Evolutionary conservation across 768 basidiomycete species (phyloP), one percentile per base, ranked within the genome.

Genomic region (Kwoniella europaea): DNA sequence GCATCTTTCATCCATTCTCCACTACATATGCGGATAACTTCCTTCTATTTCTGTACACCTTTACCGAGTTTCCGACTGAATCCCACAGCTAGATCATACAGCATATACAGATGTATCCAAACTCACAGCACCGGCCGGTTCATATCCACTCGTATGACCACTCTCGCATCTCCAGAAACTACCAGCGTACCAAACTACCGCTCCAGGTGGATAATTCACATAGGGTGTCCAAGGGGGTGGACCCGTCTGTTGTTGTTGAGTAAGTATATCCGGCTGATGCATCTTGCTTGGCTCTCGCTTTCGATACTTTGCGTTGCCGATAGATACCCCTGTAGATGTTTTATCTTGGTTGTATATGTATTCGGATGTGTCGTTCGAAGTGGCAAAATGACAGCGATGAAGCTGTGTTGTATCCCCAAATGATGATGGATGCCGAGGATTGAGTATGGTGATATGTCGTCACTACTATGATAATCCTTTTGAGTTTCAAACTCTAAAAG

Each of bases 111-210:
- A 50, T 61, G 22, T 43, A 46, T 24, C 12, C 41, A 42, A 18
- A 73, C 75, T 69, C 58, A 79, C 78, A 18, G 68, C 71, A 42
- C 67, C 69, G 65, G 43, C 62, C 7, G 55, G 58, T 12, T 63
- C 69, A 9, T 55, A 20, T 15, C 71, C 71, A 63, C 76, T 75
- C 4, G 57, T 66, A 65, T 79, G 76, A 5, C 57, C 50, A 44
- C 15, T 62, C 44, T 79, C 78, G 44, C 78, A 77, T 29, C 76
- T 61, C 78, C 78, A 79, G 12, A 69, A 61, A 46, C 65, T 77
- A 5, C 78, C 78, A 22, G 41, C 71, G 54, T 72, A 74, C 72
- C 73, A 76, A 10, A 72, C 68, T 12, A 74, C 60, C 42, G 62
- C 54, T 43, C 78, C 73, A 59, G 44, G 58, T 22, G 55, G 68